Conservation (phyloP, 768 basidiomycete species). For the Suillus weaverae region DNA sequence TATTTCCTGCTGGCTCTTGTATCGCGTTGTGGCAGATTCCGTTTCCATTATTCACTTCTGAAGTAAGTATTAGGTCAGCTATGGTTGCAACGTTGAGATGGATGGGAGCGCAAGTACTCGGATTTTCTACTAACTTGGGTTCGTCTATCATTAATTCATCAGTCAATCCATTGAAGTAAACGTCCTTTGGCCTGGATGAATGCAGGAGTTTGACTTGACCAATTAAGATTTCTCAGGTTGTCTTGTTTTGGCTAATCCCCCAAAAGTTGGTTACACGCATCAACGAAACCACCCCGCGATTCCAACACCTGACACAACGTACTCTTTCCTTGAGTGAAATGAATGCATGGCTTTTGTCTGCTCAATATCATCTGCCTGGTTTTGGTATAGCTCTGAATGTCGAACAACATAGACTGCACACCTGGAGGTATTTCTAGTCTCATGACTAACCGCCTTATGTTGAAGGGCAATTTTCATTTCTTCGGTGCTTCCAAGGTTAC, state of each 20-base stretch:
- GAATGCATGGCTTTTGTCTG: slow-evolving; percentile 38
- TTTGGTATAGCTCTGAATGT: slow-evolving; percentile 14
- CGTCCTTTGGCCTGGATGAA: slow-evolving; percentile 41
- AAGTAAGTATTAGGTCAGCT: too few relatives aligned
- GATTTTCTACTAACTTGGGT: too few relatives aligned
- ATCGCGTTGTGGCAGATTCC: too few relatives aligned
- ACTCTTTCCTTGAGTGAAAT: slow-evolving; percentile 36
- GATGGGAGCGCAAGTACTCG: too few relatives aligned
- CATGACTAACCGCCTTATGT: neutral
- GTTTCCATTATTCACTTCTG: too few relatives aligned
- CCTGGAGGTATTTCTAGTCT: neutral
- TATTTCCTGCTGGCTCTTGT: too few relatives aligned
- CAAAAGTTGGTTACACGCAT: too few relatives aligned
- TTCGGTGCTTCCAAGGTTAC: neutral
- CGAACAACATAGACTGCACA: neutral
- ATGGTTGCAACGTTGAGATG: too few relatives aligned
- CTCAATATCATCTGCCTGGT: slow-evolving; percentile 31
- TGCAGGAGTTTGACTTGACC: neutral
- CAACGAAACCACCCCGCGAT: too few relatives aligned
- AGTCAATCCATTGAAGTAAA: slow-evolving; percentile 31
- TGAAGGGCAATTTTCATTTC: neutral
- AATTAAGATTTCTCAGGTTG: neutral
- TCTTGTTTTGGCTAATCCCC: neutral
- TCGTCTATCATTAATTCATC: slow-evolving; percentile 11
- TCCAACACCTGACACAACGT: slow-evolving; percentile 20